These are phyloP conservation scores for Diplodia corticola DNA, from an alignment of 2,329 filamentous ascomycete species.

Conservation along the genomic window DNA sequence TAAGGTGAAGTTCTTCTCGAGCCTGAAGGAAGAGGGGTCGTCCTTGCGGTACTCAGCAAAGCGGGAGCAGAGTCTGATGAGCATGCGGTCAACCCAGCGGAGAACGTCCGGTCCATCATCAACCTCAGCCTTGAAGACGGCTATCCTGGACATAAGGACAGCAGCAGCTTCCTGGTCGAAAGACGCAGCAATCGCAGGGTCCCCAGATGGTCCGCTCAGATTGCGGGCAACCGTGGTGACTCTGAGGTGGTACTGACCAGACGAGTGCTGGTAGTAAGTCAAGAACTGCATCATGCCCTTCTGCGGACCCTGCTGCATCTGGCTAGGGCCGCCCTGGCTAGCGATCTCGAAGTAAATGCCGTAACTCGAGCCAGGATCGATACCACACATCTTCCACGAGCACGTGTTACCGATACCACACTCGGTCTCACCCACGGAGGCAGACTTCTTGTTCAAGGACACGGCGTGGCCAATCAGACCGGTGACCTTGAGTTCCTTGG, in stretches of 20 bases:
- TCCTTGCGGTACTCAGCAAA: conserved; percentile 99
- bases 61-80: conserved; percentile 91
- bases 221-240: conserved; percentile 93
- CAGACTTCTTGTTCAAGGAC: conserved; percentile 96
- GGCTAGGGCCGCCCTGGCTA: conserved; percentile 81
- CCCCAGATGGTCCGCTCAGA: conserved; percentile 88
- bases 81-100: conserved; percentile 97
- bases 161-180: conserved; percentile 98
- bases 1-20: conserved; percentile 96
- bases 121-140: conserved; percentile 97
- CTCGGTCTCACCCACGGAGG: conserved; percentile 94
- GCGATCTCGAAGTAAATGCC: conserved; percentile 98
- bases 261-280: conserved; percentile 97
- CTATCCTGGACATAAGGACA: conserved; percentile 98
- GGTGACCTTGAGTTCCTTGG: conserved; percentile 97
- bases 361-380: conserved; percentile 90
- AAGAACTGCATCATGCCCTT: conserved; percentile 98
- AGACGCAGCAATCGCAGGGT: conserved; percentile 91
- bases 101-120: conserved; percentile 98
- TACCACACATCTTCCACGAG: conserved; percentile 99
- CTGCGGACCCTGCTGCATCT: conserved; percentile 82
- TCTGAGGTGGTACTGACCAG: conserved; percentile 91
- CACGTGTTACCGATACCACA: conserved; percentile 98
- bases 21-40: conserved; percentile 85
- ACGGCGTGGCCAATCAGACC: conserved; percentile 95